Base-by-base conservation (phyloP, 805 yeast species). In the Zygosaccharomyces kombuchaensis region DNA sequence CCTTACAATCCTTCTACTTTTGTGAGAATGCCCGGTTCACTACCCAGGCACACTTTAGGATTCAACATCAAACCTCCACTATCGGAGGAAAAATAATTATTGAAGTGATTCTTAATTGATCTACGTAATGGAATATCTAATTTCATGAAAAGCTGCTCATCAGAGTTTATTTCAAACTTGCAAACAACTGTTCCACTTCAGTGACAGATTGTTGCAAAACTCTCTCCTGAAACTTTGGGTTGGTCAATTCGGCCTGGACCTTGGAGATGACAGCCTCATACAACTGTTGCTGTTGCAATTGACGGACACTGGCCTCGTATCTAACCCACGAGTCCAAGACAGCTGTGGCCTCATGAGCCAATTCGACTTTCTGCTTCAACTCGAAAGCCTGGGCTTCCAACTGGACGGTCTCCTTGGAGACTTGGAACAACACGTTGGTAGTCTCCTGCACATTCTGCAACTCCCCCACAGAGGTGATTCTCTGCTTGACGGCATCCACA, bases 291-390 rank as follows among this genome's bases (percentile, higher is more conserved):
- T 93, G 99, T 78, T 93, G 96, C 66, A 81, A 74, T 77, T 88
- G 96, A 77, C 97, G 91, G 58, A 90, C 93, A 68, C 88, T 89
- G 58, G 87, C 84, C 78, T 93, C 99, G 73, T 86, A 87, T 81
- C 98, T 87, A 62, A 90, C 97, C 99, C 99, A 93, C 12, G 98
- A 88, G 74, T 93, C 99, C 67, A 93, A 81, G 51, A 91, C 96
- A 47, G 93, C 74, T 76, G 86, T 89, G 65, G 98, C 98, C 77
- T 89, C 96, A 53, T 75, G 60, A 47, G 95, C 91, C 57, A 89
- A 79, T 53, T 82, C 89, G 57, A 87, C 89, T 67, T 82, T 72
- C 78, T 93, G 99, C 77, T 89, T 85, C 69, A 87, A 80, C 75
- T 87, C 95, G 65, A 90, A 93, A 46, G 91, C 81, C 73, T 88